Percentiles rank a stretch among this genome's conserved stretches.
phyloP scores from a whole-genome alignment of 1,139 yeast genomes.

The Candida sanyaensis region DNA sequence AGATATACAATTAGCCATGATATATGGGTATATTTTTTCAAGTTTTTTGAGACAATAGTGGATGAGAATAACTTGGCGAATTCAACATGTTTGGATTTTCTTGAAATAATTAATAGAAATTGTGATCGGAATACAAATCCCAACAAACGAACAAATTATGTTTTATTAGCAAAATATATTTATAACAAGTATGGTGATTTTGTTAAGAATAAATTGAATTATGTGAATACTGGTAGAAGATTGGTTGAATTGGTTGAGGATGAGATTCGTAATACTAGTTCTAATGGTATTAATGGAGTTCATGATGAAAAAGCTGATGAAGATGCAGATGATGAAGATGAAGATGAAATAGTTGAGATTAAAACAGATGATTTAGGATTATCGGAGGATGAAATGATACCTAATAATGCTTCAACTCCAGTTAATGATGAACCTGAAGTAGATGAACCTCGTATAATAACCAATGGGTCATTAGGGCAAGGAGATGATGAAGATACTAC shows the following conservation, averaged over 20 bases:
- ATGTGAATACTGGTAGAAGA: slow-evolving; percentile 34
- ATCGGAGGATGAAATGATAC: slow-evolving; percentile 27
- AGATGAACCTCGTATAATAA: slow-evolving; percentile 9
- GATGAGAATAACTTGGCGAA: slow-evolving; percentile 64
- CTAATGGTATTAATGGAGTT: not conserved
- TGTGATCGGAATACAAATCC: slow-evolving; percentile 23
- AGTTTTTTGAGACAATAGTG: slow-evolving; percentile 51
- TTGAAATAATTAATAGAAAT: slow-evolving; percentile 50
- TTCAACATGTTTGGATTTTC: slow-evolving; percentile 74
- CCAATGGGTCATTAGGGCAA: not conserved
- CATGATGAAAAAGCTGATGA: slow-evolving; percentile 26
- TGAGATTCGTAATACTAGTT: slow-evolving; percentile 15
- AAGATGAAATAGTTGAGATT: slow-evolving; percentile 8
- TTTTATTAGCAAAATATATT: slow-evolving; percentile 50
- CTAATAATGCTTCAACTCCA: slow-evolving; percentile 30
- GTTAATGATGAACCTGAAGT: slow-evolving; percentile 20
- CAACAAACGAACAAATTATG: slow-evolving; percentile 40
- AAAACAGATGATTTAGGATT: slow-evolving; percentile 24
- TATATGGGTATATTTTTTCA: slow-evolving; percentile 53
- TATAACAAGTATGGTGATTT: slow-evolving; percentile 37
- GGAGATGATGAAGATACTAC: slow-evolving; percentile 2
- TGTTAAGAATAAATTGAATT: slow-evolving; percentile 18
- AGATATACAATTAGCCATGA: slow-evolving; percentile 58
- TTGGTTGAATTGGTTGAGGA: slow-evolving; percentile 32
- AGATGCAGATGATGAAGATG: slow-evolving; percentile 24